Base-by-base conservation (phyloP, 2,329 filamentous ascomycete species). In the Fusarium irregulare region DNA sequence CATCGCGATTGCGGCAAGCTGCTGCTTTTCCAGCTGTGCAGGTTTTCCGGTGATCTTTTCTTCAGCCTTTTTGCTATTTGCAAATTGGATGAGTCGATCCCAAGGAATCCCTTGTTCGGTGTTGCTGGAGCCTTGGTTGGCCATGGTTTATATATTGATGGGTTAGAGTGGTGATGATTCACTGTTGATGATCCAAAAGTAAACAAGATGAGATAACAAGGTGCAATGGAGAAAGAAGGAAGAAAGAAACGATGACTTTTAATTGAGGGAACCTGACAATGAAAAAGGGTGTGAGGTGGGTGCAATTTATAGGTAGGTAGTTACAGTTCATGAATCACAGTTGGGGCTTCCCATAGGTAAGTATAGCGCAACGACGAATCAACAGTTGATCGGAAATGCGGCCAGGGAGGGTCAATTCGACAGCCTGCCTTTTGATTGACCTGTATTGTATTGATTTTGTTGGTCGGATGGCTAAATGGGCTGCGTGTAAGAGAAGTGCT, bases 1-100 rank as follows among this genome's bases (percentile, higher is more conserved):
- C 7, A 79, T 74, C 1, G 78, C 75, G 27, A 88, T 73, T 18
- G 83, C 81, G 41, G 77, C 74, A 12, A 77, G 73, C 71, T 87
- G 80, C 7, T 73, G 66, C 7, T 76, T 75, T 0, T 79, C 79
- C 30, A 86, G 71, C 1, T 79, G 78, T 2, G 80, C 77, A 0
- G 82, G 80, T 16, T 66, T 41, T 4, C 68, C 68, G 4, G 60
- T 66, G 34, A 13, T 25, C 34, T 53, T 14, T 34, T 71, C 69
- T 30, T 71, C 69, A 3, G 47, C 55, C 23, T 71, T 67, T 42
- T 72, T 71, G 21, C 51, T 51, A 13, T 56, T 62, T 37, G 68
- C 69, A 23, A 71, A 71, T 20, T 53, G 59, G 14, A 71, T 71
- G 45, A 71, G 68, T 7, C 50, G 46, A 12, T 72, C 69, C 69